Conservation (phyloP, 2,329 filamentous ascomycete genomes). For the Colletotrichum sp. region DNA sequence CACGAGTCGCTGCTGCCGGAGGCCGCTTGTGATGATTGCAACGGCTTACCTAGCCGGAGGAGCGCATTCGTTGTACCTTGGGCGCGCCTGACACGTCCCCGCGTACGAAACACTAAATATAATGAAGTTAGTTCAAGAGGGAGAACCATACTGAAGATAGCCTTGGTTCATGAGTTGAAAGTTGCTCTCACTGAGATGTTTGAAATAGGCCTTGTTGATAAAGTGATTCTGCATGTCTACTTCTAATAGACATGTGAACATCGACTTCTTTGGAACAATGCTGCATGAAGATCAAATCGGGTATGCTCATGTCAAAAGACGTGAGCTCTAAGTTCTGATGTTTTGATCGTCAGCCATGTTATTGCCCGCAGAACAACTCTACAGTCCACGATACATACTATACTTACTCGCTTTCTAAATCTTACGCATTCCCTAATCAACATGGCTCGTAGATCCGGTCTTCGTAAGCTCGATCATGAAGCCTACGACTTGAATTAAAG, state of each 20-base stretch:
- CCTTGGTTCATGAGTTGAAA: not conserved
- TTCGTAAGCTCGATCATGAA: not conserved
- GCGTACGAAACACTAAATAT: not conserved
- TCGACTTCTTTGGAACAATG: not conserved
- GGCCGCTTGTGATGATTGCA: not conserved
- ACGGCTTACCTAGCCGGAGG: not conserved
- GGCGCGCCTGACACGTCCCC: not conserved
- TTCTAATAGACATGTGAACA: too few relatives aligned
- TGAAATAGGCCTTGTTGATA: not conserved
- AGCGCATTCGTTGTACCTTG: not conserved
- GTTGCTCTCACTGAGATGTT: not conserved
- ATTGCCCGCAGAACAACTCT: rapidly evolving
- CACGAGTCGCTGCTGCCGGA: not conserved
- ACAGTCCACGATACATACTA: rapidly evolving
- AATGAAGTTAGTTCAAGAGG: too few relatives aligned
- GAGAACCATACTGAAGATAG: not conserved
- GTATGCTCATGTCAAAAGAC: too few relatives aligned
- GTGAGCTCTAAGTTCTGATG: rapidly evolving
- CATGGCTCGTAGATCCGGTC: rapidly evolving
- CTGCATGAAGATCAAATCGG: not conserved
- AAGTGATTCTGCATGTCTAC: not conserved
- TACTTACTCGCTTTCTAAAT: too few relatives aligned
- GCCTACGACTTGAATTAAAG: not conserved
- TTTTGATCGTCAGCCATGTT: too few relatives aligned
- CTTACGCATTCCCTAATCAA: not conserved